A percentile compares a stretch with the other conserved stretches of the same genome.
Conservation (phyloP, 129 eudicot species). For the Helianthus tuberosus region DNA sequence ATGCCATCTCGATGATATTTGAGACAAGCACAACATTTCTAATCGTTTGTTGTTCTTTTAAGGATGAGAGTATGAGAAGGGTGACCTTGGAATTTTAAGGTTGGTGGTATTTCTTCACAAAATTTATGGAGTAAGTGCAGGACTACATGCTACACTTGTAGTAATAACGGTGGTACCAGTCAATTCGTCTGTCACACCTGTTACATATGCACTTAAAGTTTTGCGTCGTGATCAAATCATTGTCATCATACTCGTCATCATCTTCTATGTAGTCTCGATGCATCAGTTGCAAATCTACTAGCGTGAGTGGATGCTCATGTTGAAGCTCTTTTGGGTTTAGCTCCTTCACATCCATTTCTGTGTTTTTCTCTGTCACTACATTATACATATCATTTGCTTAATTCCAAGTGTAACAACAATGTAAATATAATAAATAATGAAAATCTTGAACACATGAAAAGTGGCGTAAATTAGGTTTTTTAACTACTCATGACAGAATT, state of each 20-base stretch:
- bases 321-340: neutral
- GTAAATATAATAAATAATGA: neutral
- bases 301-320: slow-evolving; percentile 15
- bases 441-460: neutral
- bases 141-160: slow-evolving; percentile 15
- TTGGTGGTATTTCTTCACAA: neutral
- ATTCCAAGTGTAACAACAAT: neutral
- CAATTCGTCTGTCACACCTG: neutral
- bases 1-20: slow-evolving; percentile 1
- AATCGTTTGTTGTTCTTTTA: neutral
- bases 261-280: slow-evolving; percentile 11
- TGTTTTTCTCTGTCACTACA: neutral
- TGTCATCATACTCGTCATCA: neutral
- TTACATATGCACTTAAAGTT: neutral
- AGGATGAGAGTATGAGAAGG: slow-evolving; percentile 16
- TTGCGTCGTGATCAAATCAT: neutral
- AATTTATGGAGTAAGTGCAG: slow-evolving; percentile 2
- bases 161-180: slow-evolving; percentile 24
- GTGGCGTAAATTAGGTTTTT: too few species aligned
- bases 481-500: too few species aligned
- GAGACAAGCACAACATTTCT: neutral
- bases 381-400: neutral
- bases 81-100: slow-evolving; percentile 6
- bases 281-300: slow-evolving; percentile 4
- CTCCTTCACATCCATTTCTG: neutral